These are phyloP conservation scores for Cyclotella baltica DNA, from an alignment of 108 stramenopile genomes.

Conservation along the genomic window DNA sequence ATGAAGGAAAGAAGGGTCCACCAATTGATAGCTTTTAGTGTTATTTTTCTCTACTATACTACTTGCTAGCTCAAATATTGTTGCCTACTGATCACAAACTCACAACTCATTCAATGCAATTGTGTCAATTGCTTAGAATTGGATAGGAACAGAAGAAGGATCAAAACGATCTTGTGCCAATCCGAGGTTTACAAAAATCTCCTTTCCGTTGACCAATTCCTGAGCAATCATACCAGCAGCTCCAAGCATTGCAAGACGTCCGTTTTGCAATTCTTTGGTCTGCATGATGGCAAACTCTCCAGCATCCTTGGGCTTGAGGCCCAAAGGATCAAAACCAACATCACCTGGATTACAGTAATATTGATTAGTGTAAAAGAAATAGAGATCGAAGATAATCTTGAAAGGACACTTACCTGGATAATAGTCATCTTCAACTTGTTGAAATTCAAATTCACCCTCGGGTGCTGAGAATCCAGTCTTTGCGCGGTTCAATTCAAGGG, in stretches of 20 bases:
- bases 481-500: conserved; percentile 71
- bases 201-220: conserved; percentile 67
- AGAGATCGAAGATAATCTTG: background rate
- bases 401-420: conserved; percentile 22
- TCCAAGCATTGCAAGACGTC: conserved; percentile 88
- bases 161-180: conserved; percentile 48
- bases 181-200: conserved; percentile 62
- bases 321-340: conserved; percentile 85
- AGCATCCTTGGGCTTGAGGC: conserved; percentile 73
- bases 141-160: conserved; percentile 47
- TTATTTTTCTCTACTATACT: background rate
- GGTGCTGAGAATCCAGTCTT: conserved; percentile 60
- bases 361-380: no score
- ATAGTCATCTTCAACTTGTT: conserved; percentile 75
- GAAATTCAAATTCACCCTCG: conserved; percentile 55
- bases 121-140: conserved; percentile 29
- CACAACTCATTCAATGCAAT: background rate
- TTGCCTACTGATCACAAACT: background rate
- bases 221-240: conserved; percentile 75
- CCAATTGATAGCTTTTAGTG: no score
- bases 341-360: conserved; percentile 75
- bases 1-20: no score
- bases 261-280: conserved; percentile 90
- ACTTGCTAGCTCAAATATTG: background rate
- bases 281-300: conserved; percentile 70